Evolutionary conservation across 78 protist genomes (phyloP), one percentile per base, ranked within the genome.

Genomic region (Chrysochromulina tobinii): DNA sequence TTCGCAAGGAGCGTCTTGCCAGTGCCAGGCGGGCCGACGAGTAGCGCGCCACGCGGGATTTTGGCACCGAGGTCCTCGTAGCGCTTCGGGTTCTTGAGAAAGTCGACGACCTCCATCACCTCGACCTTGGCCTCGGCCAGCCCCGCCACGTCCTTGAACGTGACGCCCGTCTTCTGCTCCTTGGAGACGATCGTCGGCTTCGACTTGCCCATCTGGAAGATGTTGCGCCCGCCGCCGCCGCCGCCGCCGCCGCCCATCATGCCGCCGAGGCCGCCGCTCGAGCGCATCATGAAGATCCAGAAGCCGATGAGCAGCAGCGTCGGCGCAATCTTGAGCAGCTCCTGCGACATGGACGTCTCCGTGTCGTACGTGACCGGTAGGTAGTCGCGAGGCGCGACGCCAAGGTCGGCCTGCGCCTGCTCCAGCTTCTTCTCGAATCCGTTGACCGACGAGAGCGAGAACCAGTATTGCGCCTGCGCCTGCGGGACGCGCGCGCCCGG

Each of bases 21-120:
- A 0, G 98, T 97, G 14, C 99, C 99, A 50, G 99, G 99, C 55
- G 98, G 98, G 7, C 99, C 99, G 23, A 93, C 79, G 38, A 97
- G 93, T 1, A 97, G 83, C 0, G 97, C 99, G 54, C 99, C 91
- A 87, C 89, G 89, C 23, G 95, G 95, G 18, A 89, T 83, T 23
- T 64, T 64, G 18, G 95, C 95, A 27, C 95, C 95, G 9, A 93
- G 88, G 23, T 89, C 55, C 17, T 3, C 1, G 94, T 91, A 99
- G 67, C 83, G 23, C 58, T 91, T 90, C 20, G 99, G 98, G 83
- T 94, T 53, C 87, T 97, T 95, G 25, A 98, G 93, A 93, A 98
- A 98, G 25, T 95, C 91, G 7, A 98, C 99, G 48, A 93, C 27
- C 92, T 93, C 94, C 89, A 68, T 66, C 64, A 93, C 69, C 73